Base-by-base conservation (phyloP, 2,329 filamentous ascomycete species). In the Penicillium palitans region DNA sequence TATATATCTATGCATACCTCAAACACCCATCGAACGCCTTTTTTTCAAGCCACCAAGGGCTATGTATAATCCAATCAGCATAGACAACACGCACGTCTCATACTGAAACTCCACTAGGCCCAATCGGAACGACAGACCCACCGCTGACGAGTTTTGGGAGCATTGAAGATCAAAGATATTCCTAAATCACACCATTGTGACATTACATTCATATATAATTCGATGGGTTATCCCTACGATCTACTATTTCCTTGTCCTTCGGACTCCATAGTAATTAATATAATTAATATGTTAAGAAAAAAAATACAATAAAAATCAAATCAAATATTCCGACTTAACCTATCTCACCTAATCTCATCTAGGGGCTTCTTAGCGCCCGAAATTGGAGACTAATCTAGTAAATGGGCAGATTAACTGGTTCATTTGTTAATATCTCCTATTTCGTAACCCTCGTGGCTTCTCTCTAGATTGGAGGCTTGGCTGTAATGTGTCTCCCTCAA, bases 81-180 rank as follows among this genome's bases (percentile, higher is more conserved):
- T 45, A 31, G 37, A 61, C 44, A 55, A 40, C 47, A 46, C 40
- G 33, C 24, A 37, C 48, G 64, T 67, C 62, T 65, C 60, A 66
- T 51, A 48, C 49, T 66, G 64, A 67, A 67, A 66, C 64, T 37
- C 41, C 31, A 50, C 64, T 66, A 66, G 52, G 5, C 62, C 57
- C 12, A 19, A 41, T 62, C 35, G 9, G 54, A 60, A 10, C 6
- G 35, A 24, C 15, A 35, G 41, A 60, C 53, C 61, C 62, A 52
- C 55, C 58, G 64, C 60, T 67, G 64, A 67, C 62, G 62, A 67
- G 59, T 55, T 51, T 35, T 51, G 42, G 24, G n/a, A 19, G 19
- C 27, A 33, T 57, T 51, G 50, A 42, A 27, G 42, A 45, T 45
- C 42, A 24, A 45, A 29, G 42, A 45, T 29, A 45, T 45, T 45